Percentiles rank a stretch among this genome's conserved stretches.
These are phyloP conservation scores for Herpetomonas samuelpessoai DNA, from an alignment of 208 protist species.

Conservation along the genomic window DNA sequence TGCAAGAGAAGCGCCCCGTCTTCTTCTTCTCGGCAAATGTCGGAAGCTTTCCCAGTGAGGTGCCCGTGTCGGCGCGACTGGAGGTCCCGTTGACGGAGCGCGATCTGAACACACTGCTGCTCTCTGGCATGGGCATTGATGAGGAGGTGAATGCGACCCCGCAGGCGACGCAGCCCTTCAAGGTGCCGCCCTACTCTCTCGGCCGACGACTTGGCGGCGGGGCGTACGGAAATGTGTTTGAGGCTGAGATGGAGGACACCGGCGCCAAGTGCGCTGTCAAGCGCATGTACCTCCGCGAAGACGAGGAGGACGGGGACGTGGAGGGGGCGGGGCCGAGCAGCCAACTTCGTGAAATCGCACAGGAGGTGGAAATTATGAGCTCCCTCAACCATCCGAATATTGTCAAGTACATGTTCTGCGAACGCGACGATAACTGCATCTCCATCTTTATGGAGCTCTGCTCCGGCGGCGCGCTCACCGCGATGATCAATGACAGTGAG, in stretches of 20 bases:
- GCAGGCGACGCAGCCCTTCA: conserved; percentile 21
- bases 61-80: conserved; percentile 35
- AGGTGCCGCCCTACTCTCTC: conserved; percentile 68
- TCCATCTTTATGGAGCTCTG: conserved; percentile 92
- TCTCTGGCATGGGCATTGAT: conserved; percentile 45
- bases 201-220: conserved; percentile 74
- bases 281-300: conserved; percentile 73
- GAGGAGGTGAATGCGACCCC: conserved; percentile 29
- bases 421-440: conserved; percentile 74
- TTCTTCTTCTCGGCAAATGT: conserved; percentile 50
- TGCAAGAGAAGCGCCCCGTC: conserved; percentile 37
- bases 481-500: conserved; percentile 46
- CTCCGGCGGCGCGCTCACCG: conserved; percentile 61
- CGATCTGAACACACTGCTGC: conserved; percentile 38
- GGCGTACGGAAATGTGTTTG: conserved; percentile 83
- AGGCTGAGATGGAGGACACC: conserved; percentile 66
- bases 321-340: conserved; percentile 3
- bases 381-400: conserved; percentile 80
- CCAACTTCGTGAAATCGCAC: conserved; percentile 72
- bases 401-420: conserved; percentile 79
- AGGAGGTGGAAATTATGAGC: conserved; percentile 85
- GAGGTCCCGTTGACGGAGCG: conserved; percentile 36
- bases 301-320: conserved; percentile 28
- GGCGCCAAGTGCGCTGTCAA: conserved; percentile 78
- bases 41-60: conserved; percentile 14